Evolutionary conservation across 345 rosid species (phyloP).

Genomic region (Populus simonii): DNA sequence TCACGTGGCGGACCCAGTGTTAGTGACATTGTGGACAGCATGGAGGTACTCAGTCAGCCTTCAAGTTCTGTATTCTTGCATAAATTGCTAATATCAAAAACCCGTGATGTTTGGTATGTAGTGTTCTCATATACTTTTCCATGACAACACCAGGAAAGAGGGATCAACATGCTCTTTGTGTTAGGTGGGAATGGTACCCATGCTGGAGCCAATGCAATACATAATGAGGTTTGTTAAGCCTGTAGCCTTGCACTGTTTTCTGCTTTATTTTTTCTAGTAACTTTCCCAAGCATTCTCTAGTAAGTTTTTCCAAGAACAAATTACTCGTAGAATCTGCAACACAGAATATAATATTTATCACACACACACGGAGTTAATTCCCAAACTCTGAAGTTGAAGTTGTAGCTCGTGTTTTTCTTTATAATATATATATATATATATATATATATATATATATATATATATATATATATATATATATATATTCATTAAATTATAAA

Average conservation of each 20-base stretch:
- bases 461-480: too few relatives aligned
- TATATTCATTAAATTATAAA: too few relatives aligned
- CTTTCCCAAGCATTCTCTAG: background rate
- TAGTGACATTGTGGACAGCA: conserved; percentile 62
- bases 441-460: too few relatives aligned
- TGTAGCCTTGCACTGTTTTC: background rate
- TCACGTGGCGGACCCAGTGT: conserved; percentile 83
- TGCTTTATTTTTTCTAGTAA: background rate
- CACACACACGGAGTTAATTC: background rate
- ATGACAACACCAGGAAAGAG: conserved; percentile 60
- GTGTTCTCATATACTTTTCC: conserved; percentile 12
- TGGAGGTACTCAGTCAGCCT: conserved; percentile 55
- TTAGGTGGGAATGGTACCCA: conserved; percentile 97
- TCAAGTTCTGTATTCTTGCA: background rate
- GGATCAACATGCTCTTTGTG: conserved; percentile 99
- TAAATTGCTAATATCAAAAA: conserved; percentile 1
- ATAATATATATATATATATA: too few relatives aligned
- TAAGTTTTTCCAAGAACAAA: background rate
- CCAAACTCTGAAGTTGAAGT: background rate
- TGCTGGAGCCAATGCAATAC: conserved; percentile 97
- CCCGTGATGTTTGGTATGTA: background rate
- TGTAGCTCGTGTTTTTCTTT: background rate
- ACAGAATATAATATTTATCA: background rate
- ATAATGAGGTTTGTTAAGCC: conserved; percentile 64
- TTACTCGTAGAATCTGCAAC: background rate